Evolutionary conservation across 139 green algal species (phyloP), one percentile per base, ranked within the genome.

Genomic region (Haematococcus sp.): DNA sequence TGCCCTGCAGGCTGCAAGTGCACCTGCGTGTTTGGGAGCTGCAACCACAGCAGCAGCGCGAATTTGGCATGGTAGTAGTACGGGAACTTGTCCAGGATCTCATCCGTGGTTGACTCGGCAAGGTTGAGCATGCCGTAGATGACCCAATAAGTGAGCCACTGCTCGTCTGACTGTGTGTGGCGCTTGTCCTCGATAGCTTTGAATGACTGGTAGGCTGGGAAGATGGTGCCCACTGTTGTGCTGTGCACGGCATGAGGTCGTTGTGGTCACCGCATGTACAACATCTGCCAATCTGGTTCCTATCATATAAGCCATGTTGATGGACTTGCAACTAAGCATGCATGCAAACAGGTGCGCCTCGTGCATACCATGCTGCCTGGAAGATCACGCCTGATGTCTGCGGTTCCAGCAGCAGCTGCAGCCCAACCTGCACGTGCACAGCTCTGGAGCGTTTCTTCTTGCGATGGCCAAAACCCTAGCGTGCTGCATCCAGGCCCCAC

Each of bases 51-150:
- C 54, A 91, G 74, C 25, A 87, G 77, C 11, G 72, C 78, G 64
- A 90, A 71, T 74, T 91, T 91, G 11, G 76, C 16, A 17, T 84
- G 66, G 27, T 79, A 68, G 70, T 91, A 91, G 65, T 85, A 91
- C 1, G 84, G 86, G 20, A 89, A 67, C 73, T 71, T 81, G 65
- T 25, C 33, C 3, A 46, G 33, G 13, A 73, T 30, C 55, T 67
- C 44, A 64, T 69, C 71, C 0, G 60, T 56, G 4, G 71, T 16
- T 30, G 67, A 31, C 34, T 71, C 71, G 22, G 55, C 76, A 32
- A 76, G 52, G 7, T 68, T 61, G 22, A 78, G 25, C 33, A 15
- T n/a, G 4, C 60, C 63, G 51, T 70, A 79, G 9, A 73, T 17
- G 25, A 70, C 60, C 74, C 71, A 78, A 55, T 74, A 82, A 0